A percentile compares a stretch with the other conserved stretches of the same genome.
Conservation (phyloP, 2,329 filamentous ascomycete species). For the Phoma sp. region DNA sequence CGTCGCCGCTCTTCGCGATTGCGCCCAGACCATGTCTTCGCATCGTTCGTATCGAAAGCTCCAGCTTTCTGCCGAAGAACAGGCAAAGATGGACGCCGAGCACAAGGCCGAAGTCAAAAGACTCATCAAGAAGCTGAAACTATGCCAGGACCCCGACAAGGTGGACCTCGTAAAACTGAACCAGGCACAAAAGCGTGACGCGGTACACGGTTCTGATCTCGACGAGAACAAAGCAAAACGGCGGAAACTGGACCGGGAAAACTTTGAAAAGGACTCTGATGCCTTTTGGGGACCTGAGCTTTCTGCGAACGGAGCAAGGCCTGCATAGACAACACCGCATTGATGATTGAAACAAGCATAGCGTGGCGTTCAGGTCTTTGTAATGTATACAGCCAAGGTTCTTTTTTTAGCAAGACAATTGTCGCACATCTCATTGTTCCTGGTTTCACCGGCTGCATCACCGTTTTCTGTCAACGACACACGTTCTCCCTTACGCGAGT, state of each 20-base stretch:
- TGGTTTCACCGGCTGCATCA: background rate
- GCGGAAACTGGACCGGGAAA: constrained; percentile 53
- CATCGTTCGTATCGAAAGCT: constrained; percentile 31
- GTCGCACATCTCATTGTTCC: background rate
- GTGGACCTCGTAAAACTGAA: constrained; percentile 74
- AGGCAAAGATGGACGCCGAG: constrained; percentile 45
- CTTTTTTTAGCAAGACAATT: background rate
- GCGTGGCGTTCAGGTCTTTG: constrained; percentile 10
- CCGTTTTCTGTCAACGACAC: background rate
- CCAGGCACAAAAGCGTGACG: constrained; percentile 62
- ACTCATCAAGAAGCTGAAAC: constrained; percentile 72
- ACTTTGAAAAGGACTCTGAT: constrained; percentile 52
- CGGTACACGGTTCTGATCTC: constrained; percentile 42
- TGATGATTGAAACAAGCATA: constrained; percentile 1
- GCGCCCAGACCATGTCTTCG: constrained; percentile 49
- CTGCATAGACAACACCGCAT: background rate
- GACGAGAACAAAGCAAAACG: constrained; percentile 53
- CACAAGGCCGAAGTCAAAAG: constrained; percentile 58
- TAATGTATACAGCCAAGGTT: background rate
- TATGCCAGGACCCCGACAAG: constrained; percentile 76
- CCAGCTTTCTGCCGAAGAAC: constrained; percentile 33
- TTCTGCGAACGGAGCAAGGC: constrained; percentile 2
- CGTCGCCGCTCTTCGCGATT: constrained; percentile 47
- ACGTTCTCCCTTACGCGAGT: background rate
- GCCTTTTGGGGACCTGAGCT: constrained; percentile 53